Evolutionary conservation across 768 basidiomycete species (phyloP).

Genomic region (Russula sp.): DNA sequence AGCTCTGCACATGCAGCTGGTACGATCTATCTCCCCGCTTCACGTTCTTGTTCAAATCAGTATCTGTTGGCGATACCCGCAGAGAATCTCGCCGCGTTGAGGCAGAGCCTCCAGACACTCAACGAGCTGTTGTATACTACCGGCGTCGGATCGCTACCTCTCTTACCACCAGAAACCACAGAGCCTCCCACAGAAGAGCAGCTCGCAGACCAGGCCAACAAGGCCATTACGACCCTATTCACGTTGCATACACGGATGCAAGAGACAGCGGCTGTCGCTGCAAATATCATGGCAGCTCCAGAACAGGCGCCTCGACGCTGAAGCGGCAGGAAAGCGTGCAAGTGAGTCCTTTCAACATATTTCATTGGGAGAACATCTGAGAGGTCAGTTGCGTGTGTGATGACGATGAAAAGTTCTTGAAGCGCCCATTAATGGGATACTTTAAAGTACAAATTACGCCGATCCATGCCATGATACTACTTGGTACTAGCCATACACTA

Average conservation of each 20-base stretch:
- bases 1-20: conserved; percentile 17
- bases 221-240: conserved; percentile 16
- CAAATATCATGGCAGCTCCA: conserved; percentile 18
- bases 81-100: conserved; percentile 18
- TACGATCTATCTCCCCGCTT: background rate
- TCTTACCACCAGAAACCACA: conserved; percentile 11
- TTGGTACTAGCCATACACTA: background rate
- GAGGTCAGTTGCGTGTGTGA: background rate
- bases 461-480: background rate
- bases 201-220: conserved; percentile 19
- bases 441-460: conserved; percentile 2
- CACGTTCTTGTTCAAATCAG: background rate
- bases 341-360: background rate
- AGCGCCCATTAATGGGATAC: background rate
- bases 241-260: conserved; percentile 16
- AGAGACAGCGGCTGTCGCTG: conserved; percentile 18
- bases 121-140: conserved; percentile 14
- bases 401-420: background rate
- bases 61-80: background rate
- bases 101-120: conserved; percentile 12
- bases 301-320: conserved; percentile 13
- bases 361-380: background rate
- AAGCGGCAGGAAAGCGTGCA: background rate
- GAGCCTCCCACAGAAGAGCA: conserved; percentile 19
- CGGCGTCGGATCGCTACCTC: conserved; percentile 22